A percentile compares a stretch with the other conserved stretches of the same genome.
phyloP scores from a whole-genome alignment of 306 rosid genomes.

The Lathyrus sativus region DNA sequence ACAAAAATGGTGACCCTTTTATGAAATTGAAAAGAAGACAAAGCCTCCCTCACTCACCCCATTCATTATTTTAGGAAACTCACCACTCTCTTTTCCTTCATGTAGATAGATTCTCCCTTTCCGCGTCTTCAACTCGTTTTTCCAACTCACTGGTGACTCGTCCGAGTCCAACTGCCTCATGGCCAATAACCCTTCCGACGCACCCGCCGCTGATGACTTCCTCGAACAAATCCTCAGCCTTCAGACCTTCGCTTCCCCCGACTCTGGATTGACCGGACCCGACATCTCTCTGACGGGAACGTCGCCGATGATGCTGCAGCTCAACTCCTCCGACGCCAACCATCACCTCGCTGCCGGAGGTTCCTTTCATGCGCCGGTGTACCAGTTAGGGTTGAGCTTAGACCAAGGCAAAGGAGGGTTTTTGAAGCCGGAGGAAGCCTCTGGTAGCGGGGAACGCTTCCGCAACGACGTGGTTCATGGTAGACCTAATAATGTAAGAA shows the following conservation, averaged over 20 bases:
- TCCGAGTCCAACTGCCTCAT: slow-evolving; percentile 41
- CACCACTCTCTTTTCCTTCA: slow-evolving; percentile 25
- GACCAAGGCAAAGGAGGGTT: slow-evolving; percentile 86
- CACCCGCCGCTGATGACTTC: slow-evolving; percentile 81
- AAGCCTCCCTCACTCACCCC: neutral
- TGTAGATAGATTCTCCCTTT: slow-evolving; percentile 41
- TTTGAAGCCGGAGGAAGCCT: slow-evolving; percentile 81
- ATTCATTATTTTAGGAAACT: neutral
- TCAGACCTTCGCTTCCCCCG: slow-evolving; percentile 63
- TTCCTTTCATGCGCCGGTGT: slow-evolving; percentile 63
- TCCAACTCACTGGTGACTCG: slow-evolving; percentile 40
- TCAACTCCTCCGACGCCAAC: slow-evolving; percentile 74
- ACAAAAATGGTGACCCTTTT: neutral
- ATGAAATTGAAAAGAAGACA: neutral
- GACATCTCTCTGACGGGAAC: slow-evolving; percentile 56
- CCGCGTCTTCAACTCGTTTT: slow-evolving; percentile 39
- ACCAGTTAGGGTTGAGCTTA: slow-evolving; percentile 85
- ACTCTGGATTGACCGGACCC: slow-evolving; percentile 47
- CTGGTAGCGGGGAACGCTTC: slow-evolving; percentile 84
- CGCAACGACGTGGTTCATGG: slow-evolving; percentile 73
- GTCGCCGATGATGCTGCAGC: slow-evolving; percentile 86
- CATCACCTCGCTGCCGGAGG: slow-evolving; percentile 55
- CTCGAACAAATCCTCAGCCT: slow-evolving; percentile 89
- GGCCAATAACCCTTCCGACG: slow-evolving; percentile 84
- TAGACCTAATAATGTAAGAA: slow-evolving; percentile 77